Evolutionary conservation across 768 basidiomycete species (phyloP), one percentile per base, ranked within the genome.

Genomic region (Russula foetens): DNA sequence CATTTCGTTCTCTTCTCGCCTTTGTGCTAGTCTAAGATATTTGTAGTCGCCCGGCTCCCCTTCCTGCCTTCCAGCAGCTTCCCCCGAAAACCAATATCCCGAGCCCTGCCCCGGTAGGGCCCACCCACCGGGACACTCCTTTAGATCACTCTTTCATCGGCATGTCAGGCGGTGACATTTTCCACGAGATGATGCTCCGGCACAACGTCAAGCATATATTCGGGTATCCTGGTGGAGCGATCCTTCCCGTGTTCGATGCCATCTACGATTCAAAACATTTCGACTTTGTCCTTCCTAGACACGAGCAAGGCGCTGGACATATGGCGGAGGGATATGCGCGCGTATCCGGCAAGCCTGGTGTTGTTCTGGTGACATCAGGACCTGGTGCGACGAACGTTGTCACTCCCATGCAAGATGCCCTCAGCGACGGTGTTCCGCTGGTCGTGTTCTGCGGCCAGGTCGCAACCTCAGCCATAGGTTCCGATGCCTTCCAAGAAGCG

Each of bases 101-200:
- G 14, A 71, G 72, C 61, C 70, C 76, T 57, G 66, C 72, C 1
- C 71, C 75, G 39, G 55, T 72, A 26, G 63, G 72, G 38, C 70
- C 72, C 11, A 68, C 75, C 3, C 67, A 75, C 29, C 77, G 80
- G 1, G 77, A 76, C 63, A 74, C 76, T 23, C 78, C 78, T 43
- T 74, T 90, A 61, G 92, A 94, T 71, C 80, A 85, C 68, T 86
- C 89, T 8, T 98, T 99, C 69, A 81, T 98, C 57, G 97, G 96
- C 51, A 82, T 95, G 72, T 92, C 92, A 23, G 96, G 96, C 14
- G 96, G 96, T 28, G 83, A 98, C 74, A 98, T 99, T 71, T 97
- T 99, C 77, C 94, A 99, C 73, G 96, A 99, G 75, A 98, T 99
- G 96, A 96, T 99, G 92, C 85, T 95, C 63, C 82, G 96, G 48